Evolutionary conservation across 345 rosid genomes (phyloP).

Genomic region (Cardamine chenopodiifolia): DNA sequence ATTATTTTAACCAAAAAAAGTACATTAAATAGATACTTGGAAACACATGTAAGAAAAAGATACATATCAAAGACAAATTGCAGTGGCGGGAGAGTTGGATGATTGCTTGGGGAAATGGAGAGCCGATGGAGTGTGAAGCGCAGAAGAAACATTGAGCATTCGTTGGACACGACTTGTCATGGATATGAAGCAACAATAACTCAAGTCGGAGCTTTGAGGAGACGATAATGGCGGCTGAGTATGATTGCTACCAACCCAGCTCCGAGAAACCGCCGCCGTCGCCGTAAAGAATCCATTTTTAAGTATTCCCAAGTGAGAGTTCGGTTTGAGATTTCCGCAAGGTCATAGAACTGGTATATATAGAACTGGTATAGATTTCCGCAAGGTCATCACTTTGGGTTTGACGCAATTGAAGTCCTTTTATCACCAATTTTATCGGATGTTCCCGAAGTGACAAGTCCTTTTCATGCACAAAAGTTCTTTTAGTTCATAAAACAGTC

Average conservation of each 20-base stretch:
- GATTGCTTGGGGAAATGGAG: conserved; percentile 50
- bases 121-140: conserved; percentile 60
- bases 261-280: conserved; percentile 37
- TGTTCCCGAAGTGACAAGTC: no score
- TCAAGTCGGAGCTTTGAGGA: conserved; percentile 31
- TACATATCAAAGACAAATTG: no score
- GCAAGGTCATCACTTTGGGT: no score
- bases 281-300: conserved; percentile 48
- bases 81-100: conserved; percentile 40
- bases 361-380: no score
- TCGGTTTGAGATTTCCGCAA: neutral
- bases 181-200: conserved; percentile 26
- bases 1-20: no score
- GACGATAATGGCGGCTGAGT: conserved; percentile 42
- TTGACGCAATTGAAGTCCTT: no score
- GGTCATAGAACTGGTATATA: no score
- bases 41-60: no score
- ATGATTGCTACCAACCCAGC: conserved; percentile 34
- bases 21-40: no score
- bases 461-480: no score
- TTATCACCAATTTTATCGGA: no score
- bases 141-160: conserved; percentile 46
- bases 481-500: no score
- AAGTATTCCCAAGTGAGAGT: neutral
- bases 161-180: conserved; percentile 32